These are phyloP conservation scores for Backusella westeae DNA, from an alignment of 192 early-diverging fungal species.

Conservation along the genomic window DNA sequence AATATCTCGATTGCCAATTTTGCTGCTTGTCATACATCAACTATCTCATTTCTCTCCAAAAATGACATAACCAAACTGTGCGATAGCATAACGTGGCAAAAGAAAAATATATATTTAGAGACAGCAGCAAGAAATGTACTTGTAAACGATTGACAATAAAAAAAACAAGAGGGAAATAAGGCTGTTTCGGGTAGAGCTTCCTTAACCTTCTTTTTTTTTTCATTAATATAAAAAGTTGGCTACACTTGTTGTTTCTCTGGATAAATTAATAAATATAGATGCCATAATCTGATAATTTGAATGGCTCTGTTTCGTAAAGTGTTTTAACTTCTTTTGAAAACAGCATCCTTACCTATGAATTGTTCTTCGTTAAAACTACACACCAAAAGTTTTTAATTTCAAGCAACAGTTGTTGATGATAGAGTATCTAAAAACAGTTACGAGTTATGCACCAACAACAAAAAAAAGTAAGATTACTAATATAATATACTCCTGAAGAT, in stretches of 20 bases:
- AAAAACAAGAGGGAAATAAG: neutral
- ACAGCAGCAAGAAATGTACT: neutral
- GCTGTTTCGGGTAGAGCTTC: neutral
- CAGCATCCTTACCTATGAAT: neutral
- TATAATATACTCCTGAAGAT: neutral
- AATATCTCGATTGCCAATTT: neutral
- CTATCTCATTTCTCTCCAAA: neutral
- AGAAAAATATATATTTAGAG: neutral
- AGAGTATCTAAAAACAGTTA: neutral
- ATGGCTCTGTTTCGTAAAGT: neutral
- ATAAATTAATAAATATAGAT: neutral
- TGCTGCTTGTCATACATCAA: slow-evolving; percentile 1
- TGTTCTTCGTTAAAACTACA: neutral
- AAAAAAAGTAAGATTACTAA: neutral
- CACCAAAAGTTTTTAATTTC: neutral
- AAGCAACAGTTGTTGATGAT: neutral
- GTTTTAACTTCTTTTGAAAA: neutral
- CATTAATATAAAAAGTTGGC: neutral
- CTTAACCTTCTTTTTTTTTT: neutral
- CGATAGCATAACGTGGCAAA: neutral
- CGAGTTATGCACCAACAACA: neutral
- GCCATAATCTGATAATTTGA: neutral
- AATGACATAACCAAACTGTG: neutral
- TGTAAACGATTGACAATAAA: neutral
- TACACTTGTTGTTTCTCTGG: neutral